Percentiles rank a stretch among this genome's conserved stretches.
These are phyloP conservation scores for Singerocomus inundabilis DNA, from an alignment of 1,284 basidiomycete genomes.

Conservation along the genomic window DNA sequence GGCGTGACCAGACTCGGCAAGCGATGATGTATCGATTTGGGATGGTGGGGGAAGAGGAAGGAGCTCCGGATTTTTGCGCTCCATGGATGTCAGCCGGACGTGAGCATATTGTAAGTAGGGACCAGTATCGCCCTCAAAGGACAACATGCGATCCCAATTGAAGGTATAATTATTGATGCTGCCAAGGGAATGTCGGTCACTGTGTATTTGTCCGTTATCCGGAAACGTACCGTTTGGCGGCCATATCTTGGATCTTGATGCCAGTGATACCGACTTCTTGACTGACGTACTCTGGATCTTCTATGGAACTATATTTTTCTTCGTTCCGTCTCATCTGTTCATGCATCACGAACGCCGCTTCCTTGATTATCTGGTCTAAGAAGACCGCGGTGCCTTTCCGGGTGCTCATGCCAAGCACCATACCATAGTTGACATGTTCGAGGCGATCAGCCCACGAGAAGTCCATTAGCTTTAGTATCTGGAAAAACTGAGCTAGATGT, in stretches of 20 bases:
- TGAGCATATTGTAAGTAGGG: conserved; percentile 97
- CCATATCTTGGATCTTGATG: conserved; percentile 99
- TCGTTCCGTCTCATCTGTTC: conserved; percentile 96
- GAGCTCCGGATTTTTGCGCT: conserved; percentile 90
- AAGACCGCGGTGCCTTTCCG: conserved; percentile 96
- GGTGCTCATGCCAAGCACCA: conserved; percentile 96
- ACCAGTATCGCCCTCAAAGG: conserved; percentile 97
- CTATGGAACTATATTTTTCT: conserved; percentile 88
- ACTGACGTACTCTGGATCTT: conserved; percentile 82
- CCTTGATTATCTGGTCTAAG: conserved; percentile 92
- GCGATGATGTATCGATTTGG: conserved; percentile 67
- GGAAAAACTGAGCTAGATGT: conserved; percentile 93
- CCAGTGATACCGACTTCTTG: conserved; percentile 93
- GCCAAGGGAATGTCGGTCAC: not conserved
- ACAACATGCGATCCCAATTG: conserved; percentile 93
- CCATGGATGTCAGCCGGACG: conserved; percentile 90
- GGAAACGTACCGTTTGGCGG: conserved; percentile 74
- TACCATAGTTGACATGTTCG: conserved; percentile 90
- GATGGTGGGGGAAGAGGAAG: conserved; percentile 72
- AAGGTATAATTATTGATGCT: conserved; percentile 98
- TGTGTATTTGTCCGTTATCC: not conserved
- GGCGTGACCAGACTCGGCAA: conserved; percentile 72
- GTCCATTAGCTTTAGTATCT: conserved; percentile 89
- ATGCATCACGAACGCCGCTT: conserved; percentile 91
- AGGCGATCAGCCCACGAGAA: conserved; percentile 83